phyloP scores from a whole-genome alignment of 768 basidiomycete species.

The Hygrocybe punicea region DNA sequence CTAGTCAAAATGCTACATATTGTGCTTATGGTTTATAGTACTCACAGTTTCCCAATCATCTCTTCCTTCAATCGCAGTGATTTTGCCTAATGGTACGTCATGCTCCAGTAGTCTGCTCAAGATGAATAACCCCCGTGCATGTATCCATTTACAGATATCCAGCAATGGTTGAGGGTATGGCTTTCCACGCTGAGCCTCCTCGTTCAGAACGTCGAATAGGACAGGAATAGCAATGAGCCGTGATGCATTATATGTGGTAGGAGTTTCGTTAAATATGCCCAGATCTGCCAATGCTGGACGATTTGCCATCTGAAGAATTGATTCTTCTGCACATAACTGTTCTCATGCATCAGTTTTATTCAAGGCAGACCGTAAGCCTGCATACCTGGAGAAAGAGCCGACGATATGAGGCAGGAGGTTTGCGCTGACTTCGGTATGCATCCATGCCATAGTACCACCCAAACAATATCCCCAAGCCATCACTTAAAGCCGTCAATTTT shows the following conservation, averaged over 20 bases:
- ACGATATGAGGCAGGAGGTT: neutral
- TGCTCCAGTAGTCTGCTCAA: neutral
- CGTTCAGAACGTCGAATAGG: neutral
- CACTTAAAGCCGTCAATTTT: neutral
- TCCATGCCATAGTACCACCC: neutral
- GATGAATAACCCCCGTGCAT: neutral
- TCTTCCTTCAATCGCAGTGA: neutral
- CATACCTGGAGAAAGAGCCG: neutral
- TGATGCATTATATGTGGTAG: slow-evolving; percentile 2
- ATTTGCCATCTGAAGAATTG: neutral
- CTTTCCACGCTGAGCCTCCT: neutral
- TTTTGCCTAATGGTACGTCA: neutral
- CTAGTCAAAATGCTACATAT: neutral
- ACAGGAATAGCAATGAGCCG: neutral
- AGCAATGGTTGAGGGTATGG: neutral
- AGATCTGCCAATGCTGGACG: neutral
- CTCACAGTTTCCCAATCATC: neutral
- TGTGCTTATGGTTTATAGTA: neutral
- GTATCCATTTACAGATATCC: neutral
- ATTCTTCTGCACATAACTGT: slow-evolving; percentile 3
- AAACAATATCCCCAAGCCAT: neutral
- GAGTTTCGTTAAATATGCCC: neutral
- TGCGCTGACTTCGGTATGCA: neutral
- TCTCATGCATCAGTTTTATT: neutral
- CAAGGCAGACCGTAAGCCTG: neutral